These are phyloP conservation scores for Phytophthora ohioensis DNA, from an alignment of 352 stramenopile species.

Conservation along the genomic window DNA sequence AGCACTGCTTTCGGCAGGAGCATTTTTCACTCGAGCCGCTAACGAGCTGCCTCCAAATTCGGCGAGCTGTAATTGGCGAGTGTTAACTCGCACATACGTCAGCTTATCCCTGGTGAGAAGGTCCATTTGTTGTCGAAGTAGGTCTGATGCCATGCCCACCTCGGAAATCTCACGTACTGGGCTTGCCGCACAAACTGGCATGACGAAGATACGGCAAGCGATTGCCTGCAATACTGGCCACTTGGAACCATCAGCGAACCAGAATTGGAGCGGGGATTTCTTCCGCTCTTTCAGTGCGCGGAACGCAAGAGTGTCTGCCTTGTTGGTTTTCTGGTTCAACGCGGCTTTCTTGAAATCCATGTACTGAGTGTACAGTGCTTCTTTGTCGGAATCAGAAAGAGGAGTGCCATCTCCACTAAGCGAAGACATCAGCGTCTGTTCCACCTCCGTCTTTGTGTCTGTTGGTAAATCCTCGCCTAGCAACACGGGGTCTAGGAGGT, in stretches of 20 bases:
- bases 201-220: slow-evolving; percentile 49
- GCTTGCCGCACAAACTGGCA: slow-evolving; percentile 38
- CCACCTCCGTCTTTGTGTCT: slow-evolving; percentile 41
- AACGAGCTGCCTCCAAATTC: slow-evolving; percentile 20
- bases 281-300: slow-evolving; percentile 58
- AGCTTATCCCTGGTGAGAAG: slow-evolving; percentile 39
- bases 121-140: slow-evolving; percentile 26
- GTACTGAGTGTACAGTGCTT: slow-evolving; percentile 57
- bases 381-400: slow-evolving; percentile 36
- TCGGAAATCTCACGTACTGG: slow-evolving; percentile 13
- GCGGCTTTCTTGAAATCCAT: slow-evolving; percentile 53
- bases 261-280: slow-evolving; percentile 61
- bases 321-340: slow-evolving; percentile 41
- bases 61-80: slow-evolving; percentile 31
- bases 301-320: slow-evolving; percentile 46
- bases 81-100: slow-evolving; percentile 43
- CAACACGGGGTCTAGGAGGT: slow-evolving; percentile 58
- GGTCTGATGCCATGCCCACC: slow-evolving; percentile 8
- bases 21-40: slow-evolving; percentile 10
- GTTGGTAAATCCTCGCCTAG: slow-evolving; percentile 46
- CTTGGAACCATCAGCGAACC: slow-evolving; percentile 56
- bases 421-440: slow-evolving; percentile 46
- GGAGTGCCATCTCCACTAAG: slow-evolving; percentile 27
- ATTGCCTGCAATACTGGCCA: slow-evolving; percentile 60
- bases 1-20: slow-evolving; percentile 7